Evolutionary conservation across 306 rosid species (phyloP).

Genomic region (Castanea sativa): DNA sequence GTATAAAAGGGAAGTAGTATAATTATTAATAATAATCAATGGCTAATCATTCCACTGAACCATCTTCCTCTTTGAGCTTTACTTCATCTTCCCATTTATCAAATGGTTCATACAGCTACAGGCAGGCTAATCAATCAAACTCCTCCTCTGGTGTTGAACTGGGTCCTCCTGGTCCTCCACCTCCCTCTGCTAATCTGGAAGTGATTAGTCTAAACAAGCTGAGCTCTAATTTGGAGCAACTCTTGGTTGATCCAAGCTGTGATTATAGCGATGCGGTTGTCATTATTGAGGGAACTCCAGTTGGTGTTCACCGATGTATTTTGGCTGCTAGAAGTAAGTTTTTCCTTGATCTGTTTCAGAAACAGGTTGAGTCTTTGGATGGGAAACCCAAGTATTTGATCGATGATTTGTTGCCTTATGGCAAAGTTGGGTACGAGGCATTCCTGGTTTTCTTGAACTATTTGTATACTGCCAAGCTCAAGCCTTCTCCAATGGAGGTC

Average conservation of each 20-base stretch:
- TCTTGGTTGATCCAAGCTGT: constrained; percentile 38
- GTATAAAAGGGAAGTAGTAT: too few species aligned
- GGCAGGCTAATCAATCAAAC: constrained; percentile 41
- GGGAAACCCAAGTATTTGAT: constrained; percentile 35
- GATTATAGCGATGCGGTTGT: constrained; percentile 51
- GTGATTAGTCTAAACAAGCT: constrained; percentile 53
- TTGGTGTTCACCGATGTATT: constrained; percentile 52
- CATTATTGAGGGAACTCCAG: constrained; percentile 39
- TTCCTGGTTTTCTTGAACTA: constrained; percentile 48
- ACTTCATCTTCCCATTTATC: constrained; percentile 72
- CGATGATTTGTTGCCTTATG: constrained; percentile 47
- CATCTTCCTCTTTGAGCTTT: constrained; percentile 86
- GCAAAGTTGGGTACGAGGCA: constrained; percentile 50
- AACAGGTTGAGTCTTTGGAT: constrained; percentile 24
- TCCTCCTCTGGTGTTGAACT: constrained; percentile 39
- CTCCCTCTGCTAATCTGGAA: constrained; percentile 44
- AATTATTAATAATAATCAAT: constrained; percentile 23
- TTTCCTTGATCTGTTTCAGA: constrained; percentile 38
- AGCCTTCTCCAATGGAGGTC: constrained; percentile 47
- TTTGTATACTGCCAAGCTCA: constrained; percentile 46
- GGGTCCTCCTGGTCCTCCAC: constrained; percentile 12
- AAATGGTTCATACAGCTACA: constrained; percentile 53
- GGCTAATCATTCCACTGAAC: constrained; percentile 67
- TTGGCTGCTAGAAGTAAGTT: constrained; percentile 49
- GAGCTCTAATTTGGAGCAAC: constrained; percentile 46